Base-by-base conservation (phyloP, 108 stramenopile species). In the Cyclotella distinguenda region DNA sequence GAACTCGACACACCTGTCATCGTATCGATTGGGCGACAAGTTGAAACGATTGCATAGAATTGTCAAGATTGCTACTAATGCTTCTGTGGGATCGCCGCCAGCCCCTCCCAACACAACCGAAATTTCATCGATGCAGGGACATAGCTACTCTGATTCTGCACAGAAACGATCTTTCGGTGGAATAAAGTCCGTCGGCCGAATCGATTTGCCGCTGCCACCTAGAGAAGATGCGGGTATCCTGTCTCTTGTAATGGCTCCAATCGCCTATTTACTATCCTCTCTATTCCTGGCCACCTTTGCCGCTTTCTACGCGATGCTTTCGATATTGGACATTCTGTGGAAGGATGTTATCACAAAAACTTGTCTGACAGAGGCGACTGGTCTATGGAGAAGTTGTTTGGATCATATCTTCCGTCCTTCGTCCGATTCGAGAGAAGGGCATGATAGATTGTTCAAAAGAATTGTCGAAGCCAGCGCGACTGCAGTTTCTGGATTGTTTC, bases 171-270 rank as follows among this genome's bases (percentile, higher is more conserved):
- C 61, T 15, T 44, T 39, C 12, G 31, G 52, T 12, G 15, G 64
- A 11, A 43, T 64, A 51, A 48, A 26, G 8, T 57, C 58, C 16
- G 33, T 72, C 22, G 19, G 32, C 15, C 31, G 55, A 23, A 77
- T 58, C n/a, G 18, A 77, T 48, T 64, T 77, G 7, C 76, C 76
- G 7, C 58, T 77, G 15, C 64, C 63, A 60, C 76, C 76, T 16
- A 42, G 57, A 51, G 68, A 77, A 21, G 63, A 70, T 55, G 64
- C 76, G 8, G 33, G 68, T 15, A 18, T 43, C 3, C 9, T 59
- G 8, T 69, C 76, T 11, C 25, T 77, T 9, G 27, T 35, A 11
- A 15, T 77, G 51, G 76, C 68, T 0, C 76, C 76, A 15, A 31
- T 77, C n/a, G 76, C 76, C 28, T 51, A 77, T 51, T 35, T 77